Evolutionary conservation across 768 basidiomycete genomes (phyloP).

Genomic region (Calocybe gangraenosa): DNA sequence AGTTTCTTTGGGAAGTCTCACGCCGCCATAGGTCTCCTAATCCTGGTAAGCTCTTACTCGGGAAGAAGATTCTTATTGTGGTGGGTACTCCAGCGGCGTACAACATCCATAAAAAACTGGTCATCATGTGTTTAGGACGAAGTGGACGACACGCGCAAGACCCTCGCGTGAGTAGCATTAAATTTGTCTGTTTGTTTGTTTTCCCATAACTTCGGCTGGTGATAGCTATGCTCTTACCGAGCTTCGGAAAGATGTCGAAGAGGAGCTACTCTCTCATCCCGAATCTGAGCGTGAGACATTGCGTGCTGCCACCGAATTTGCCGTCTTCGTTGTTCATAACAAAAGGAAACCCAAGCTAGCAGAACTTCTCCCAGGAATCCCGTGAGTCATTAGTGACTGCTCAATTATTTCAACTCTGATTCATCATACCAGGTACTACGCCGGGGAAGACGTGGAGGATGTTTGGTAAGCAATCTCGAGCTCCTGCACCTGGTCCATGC

Average conservation of each 20-base stretch:
- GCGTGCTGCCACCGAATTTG: slow-evolving; percentile 71
- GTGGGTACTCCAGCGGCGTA: slow-evolving; percentile 42
- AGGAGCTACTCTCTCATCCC: slow-evolving; percentile 57
- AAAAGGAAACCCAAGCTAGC: slow-evolving; percentile 87
- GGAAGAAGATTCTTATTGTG: slow-evolving; percentile 78
- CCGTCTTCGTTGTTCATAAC: slow-evolving; percentile 92
- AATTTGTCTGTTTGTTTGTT: neutral
- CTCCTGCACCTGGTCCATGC: neutral
- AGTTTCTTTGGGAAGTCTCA: slow-evolving; percentile 3
- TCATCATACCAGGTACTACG: slow-evolving; percentile 54
- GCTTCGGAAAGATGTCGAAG: slow-evolving; percentile 84
- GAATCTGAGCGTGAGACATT: slow-evolving; percentile 71
- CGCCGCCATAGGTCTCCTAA: slow-evolving; percentile 50
- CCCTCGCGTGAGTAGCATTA: slow-evolving; percentile 62
- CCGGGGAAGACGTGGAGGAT: slow-evolving; percentile 71
- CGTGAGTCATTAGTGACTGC: slow-evolving; percentile 37
- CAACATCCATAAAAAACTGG: too few species aligned
- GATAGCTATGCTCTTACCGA: slow-evolving; percentile 85
- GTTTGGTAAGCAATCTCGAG: slow-evolving; percentile 50
- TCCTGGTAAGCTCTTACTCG: slow-evolving; percentile 66
- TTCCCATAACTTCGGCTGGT: slow-evolving; percentile 1
- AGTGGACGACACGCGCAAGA: slow-evolving; percentile 86
- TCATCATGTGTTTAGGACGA: slow-evolving; percentile 55
- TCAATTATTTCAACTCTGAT: neutral
- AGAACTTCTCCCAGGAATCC: slow-evolving; percentile 59